Conservation (phyloP, 2,329 filamentous ascomycete species). For the Pezicula radicicola region DNA sequence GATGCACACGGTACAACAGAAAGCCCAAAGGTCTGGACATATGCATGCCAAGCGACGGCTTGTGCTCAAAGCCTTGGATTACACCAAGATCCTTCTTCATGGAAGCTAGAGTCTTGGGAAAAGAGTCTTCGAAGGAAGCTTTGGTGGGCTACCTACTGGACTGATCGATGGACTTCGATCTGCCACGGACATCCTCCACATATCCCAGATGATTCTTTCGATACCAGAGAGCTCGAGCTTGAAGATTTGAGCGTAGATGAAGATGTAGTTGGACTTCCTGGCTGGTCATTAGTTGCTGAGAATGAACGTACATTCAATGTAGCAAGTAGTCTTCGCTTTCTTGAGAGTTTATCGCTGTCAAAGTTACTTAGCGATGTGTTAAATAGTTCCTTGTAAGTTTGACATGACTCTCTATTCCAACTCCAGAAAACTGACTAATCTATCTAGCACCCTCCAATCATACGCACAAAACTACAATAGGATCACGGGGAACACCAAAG, state of each 20-base stretch:
- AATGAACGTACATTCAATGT: slow-evolving; percentile 30
- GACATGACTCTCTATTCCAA: background rate
- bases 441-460: slow-evolving; percentile 10
- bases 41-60: slow-evolving; percentile 39
- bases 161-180: slow-evolving; percentile 43
- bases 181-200: slow-evolving; percentile 46
- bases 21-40: slow-evolving; percentile 41
- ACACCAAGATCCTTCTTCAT: slow-evolving; percentile 38
- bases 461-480: slow-evolving; percentile 12
- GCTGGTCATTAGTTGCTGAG: slow-evolving; percentile 31
- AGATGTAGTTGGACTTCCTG: slow-evolving; percentile 33
- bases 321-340: slow-evolving; percentile 33
- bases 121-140: slow-evolving; percentile 30
- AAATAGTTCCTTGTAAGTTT: slow-evolving; percentile 10
- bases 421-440: background rate
- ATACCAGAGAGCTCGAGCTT: slow-evolving; percentile 34
- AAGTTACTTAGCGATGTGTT: slow-evolving; percentile 6
- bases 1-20: slow-evolving; percentile 43
- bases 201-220: slow-evolving; percentile 37
- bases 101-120: slow-evolving; percentile 40
- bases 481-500: background rate
- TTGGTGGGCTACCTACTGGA: slow-evolving; percentile 42
- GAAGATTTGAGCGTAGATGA: slow-evolving; percentile 42
- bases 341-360: slow-evolving; percentile 11
- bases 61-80: slow-evolving; percentile 44